Evolutionary conservation across 345 rosid genomes (phyloP), one percentile per base, ranked within the genome.

Genomic region (Bruguiera parviflora): DNA sequence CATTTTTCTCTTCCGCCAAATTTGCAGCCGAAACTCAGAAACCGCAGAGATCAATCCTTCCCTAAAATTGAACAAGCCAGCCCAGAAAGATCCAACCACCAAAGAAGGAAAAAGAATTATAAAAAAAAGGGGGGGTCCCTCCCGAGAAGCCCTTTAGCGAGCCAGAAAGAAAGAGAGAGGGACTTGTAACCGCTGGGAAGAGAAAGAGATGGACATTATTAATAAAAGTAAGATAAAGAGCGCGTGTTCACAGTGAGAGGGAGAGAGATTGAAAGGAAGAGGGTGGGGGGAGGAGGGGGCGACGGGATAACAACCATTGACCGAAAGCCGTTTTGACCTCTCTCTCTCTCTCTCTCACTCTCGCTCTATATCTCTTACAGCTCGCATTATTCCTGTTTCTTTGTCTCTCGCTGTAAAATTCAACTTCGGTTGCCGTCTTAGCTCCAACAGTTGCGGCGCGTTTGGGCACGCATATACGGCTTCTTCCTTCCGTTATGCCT

Each of bases 291-390:
- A 9, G 37, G 37, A 0, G 37, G 37, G 9, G 37, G 37, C 0
- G 37, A 10, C 10, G 37, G 37, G 9, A 1, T 33, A 7, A 6
- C 9, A 7, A 33, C 37, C 46, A 2, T 85, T 85, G 91, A 87
- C 87, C 78, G 72, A 74, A 74, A 69, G 78, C 82, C 79, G 75
- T 62, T 77, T 75, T 78, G 87, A 84, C 90, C 75, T 59, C 80
- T 82, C 84, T 77, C 68, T 46, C 58, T 56, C 20, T 53, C 49
- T 33, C 37, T 33, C 9, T 7, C 37, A 5, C 35, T 51, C 61
- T 55, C 74, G 51, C 4, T 46, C 6, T n/a, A n/a, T n/a, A n/a
- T 21, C 61, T 39, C 55, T 15, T 16, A 2, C 25, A 5, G 22
- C 19, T n/a, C 7, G 37, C 7, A 33, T 43, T 43, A 43, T 11